Evolutionary conservation across 2,329 filamentous ascomycete species (phyloP), one percentile per base, ranked within the genome.

Genomic region (Polytolypa hystricis): DNA sequence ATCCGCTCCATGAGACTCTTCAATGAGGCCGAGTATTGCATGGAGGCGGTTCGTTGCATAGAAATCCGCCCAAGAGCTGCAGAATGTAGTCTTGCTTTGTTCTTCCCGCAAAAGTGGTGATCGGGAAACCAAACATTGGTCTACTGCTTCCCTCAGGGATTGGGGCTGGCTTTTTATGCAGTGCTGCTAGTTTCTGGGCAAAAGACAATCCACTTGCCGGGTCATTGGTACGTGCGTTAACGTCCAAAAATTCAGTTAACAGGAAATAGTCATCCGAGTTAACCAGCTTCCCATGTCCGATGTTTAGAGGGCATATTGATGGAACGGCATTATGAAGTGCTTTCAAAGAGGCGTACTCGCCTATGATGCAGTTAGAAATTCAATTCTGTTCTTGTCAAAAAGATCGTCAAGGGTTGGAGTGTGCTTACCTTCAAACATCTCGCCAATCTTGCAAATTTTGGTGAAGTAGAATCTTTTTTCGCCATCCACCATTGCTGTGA

Each of bases 341-440:
- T 52, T 85, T 87, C 37, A 95, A 74, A 2, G 84, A 93, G 34
- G 74, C 73, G 53, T 86, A 79, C 60, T 95, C 87, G 41, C 86
- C 83, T 75, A 49, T 45, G n/a, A n/a, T n/a, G n/a, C n/a, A n/a
- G n/a, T n/a, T n/a, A n/a, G n/a, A n/a, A n/a, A n/a, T n/a, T n/a
- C n/a, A n/a, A n/a, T n/a, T n/a, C n/a, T n/a, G n/a, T n/a, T n/a
- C n/a, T n/a, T n/a, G n/a, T n/a, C n/a, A n/a, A n/a, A n/a, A n/a
- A n/a, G n/a, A n/a, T n/a, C n/a, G 7, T n/a, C 21, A 25, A 25
- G 21, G 21, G 21, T 25, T 25, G 7, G 21, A n/a, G n/a, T 25
- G 7, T 25, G 7, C 21, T 25, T n/a, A 25, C 21, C 21, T 25
- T 25, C 21, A 25, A 25, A 25, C 21, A 25, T 25, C n/a, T 25